These are phyloP conservation scores for Paraphoma sp. DNA, from an alignment of 2,329 filamentous ascomycete species.

Conservation along the genomic window DNA sequence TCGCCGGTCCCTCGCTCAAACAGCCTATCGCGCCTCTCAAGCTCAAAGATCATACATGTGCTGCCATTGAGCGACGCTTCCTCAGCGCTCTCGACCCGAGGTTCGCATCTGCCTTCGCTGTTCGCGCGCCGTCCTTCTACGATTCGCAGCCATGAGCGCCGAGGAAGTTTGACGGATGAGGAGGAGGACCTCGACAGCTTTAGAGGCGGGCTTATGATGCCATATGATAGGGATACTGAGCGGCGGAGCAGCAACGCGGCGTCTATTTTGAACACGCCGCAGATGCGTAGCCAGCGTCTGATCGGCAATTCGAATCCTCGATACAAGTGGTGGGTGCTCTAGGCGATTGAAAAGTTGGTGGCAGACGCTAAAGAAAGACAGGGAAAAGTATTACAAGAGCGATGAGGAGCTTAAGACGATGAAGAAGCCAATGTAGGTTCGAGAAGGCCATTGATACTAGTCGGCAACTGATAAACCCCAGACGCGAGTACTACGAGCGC, in stretches of 20 bases:
- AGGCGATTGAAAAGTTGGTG: no score
- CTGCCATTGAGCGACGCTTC: conserved; percentile 49
- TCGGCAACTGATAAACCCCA: conserved; percentile 38
- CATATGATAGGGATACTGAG: conserved; percentile 43
- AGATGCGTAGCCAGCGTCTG: conserved; percentile 82
- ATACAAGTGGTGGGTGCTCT: conserved; percentile 67
- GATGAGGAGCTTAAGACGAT: conserved; percentile 75
- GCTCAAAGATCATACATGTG: conserved; percentile 44
- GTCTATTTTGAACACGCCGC: conserved; percentile 59
- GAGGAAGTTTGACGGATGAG: conserved; percentile 37
- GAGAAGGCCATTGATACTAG: neutral
- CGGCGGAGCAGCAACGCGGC: conserved; percentile 53
- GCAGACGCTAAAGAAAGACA: no score
- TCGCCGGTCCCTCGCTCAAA: conserved; percentile 26
- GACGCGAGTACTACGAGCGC: conserved; percentile 84
- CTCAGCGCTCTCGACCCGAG: conserved; percentile 50
- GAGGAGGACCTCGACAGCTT: conserved; percentile 41
- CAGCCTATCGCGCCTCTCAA: conserved; percentile 42
- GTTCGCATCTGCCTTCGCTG: conserved; percentile 51
- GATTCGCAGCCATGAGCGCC: conserved; percentile 35
- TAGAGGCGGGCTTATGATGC: conserved; percentile 34
- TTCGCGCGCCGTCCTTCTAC: conserved; percentile 40
- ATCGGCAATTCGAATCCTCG: conserved; percentile 88
- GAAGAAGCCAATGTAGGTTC: conserved; percentile 70
- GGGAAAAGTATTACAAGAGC: conserved; percentile 82